Evolutionary conservation across 371 early-diverging fungal genomes (phyloP), one percentile per base, ranked within the genome.

Genomic region (Rhizomucor pusillus): DNA sequence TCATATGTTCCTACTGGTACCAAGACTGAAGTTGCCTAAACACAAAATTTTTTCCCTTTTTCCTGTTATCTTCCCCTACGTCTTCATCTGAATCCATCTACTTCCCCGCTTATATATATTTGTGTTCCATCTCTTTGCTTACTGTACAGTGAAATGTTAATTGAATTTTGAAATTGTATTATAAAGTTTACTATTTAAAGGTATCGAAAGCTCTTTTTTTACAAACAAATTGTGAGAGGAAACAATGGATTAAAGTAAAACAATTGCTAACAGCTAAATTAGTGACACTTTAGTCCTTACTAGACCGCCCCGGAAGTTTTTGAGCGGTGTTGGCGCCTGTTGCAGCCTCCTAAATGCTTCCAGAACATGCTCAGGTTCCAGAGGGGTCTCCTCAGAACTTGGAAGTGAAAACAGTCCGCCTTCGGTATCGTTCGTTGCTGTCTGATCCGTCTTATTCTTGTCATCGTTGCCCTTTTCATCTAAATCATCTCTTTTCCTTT

Each of bases 271-370:
- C 29, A 29, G 77, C 53, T 73, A 91, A 50, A 90, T 90, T 20
- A 92, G 66, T 1, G 89, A 89, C 1, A 92, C 82, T 16, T 82
- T 81, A 0, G 90, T 89, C 25, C 90, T 74, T 1, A 80, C 86
- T n/a, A 91, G 63, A 7, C 91, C 91, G 20, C 90, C 90, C 20
- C 87, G 69, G 51, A 88, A 92, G 60, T 89, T 89, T 44, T 85
- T 79, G 40, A 87, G 74, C 4, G 90, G 90, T 48, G 85, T 82
- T 7, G 86, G 85, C 5, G 81, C 63, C 41, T 81, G 79, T 59
- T 93, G 92, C 33, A 92, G 59, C 47, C 90, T 66, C 57, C 91
- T 72, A 61, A 90, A 96, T 2, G 95, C 98, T 67, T 96, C 97
- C 33, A 90, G 88, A 36, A 97, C 90, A 66, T 97, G 97, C 43